Base-by-base conservation (phyloP, 495 filamentous ascomycete species). In the Penicillium robsamsonii region DNA sequence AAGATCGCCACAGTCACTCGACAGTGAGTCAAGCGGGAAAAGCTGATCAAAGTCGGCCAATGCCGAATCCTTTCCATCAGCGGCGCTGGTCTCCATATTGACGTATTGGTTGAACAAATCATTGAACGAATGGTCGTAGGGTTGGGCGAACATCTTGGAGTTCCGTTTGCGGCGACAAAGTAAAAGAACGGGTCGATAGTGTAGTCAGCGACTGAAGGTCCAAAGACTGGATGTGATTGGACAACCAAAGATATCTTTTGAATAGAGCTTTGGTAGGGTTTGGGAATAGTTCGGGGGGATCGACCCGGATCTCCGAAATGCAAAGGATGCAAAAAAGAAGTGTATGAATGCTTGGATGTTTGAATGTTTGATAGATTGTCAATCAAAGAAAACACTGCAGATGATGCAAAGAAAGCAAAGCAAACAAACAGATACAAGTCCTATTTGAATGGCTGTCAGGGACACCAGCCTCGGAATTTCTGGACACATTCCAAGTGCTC, bases 81-180 rank as follows among this genome's bases (percentile, higher is more conserved):
- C 57, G 42, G 61, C 67, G n/a, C 70, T 65, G 44, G 69, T 67
- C 50, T 78, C 75, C 66, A 75, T 70, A 55, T 79, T 76, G 67
- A 80, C 73, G 62, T 75, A 79, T 68, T 81, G 75, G 62, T 75
- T 78, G 67, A 81, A 80, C 60, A 81, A 61, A 61, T 78, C 75
- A 68, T 76, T 77, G 70, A 75, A 77, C 20, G 76, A 78, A 62
- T 82, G 75, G 57, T 81, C 77, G 41, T 74, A 75, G 43, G 62
- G 65, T 66, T 79, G 75, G 54, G 75, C 69, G 63, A 77, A 74
- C 74, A 75, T 79, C 53, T 70, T 78, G 69, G 67, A 66, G 66
- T 67, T 75, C 73, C 76, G 76, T 77, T 79, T 77, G 71, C 73
- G 69, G 76, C 62, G 59, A 67, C 33, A 41, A 69, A 61, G 58